Conservation (phyloP, 768 basidiomycete species). For the Kwoniella sp. region DNA sequence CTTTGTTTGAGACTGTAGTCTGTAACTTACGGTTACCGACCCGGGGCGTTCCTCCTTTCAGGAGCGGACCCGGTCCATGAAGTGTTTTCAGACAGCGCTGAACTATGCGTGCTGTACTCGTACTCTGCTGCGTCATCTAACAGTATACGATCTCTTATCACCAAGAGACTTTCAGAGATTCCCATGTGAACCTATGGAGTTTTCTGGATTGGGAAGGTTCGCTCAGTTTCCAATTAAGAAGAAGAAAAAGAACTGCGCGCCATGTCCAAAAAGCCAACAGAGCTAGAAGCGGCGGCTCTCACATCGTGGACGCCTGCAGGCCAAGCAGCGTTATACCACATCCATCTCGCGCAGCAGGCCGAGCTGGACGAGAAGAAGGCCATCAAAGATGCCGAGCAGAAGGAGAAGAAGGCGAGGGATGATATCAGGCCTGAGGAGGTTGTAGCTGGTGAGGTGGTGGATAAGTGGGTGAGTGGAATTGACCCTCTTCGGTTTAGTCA, state of each 20-base stretch:
- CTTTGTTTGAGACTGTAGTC: no score
- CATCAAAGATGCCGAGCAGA: slow-evolving; percentile 24
- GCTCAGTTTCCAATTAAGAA: no score
- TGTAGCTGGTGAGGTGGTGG: slow-evolving; percentile 27
- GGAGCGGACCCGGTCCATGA: no score
- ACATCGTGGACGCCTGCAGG: slow-evolving; percentile 34
- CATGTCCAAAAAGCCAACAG: slow-evolving; percentile 28
- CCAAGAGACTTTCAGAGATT: no score
- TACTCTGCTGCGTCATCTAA: no score
- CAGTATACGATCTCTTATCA: no score
- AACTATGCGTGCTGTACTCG: no score
- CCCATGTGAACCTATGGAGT: no score
- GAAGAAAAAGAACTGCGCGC: background rate
- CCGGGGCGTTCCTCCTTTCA: no score
- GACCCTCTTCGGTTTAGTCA: background rate
- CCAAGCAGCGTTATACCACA: slow-evolving; percentile 40
- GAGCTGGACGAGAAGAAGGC: slow-evolving; percentile 28
- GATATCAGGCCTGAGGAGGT: slow-evolving; percentile 35
- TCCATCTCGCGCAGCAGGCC: slow-evolving; percentile 32
- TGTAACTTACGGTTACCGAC: no score
- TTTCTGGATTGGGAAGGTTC: no score
- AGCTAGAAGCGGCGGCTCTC: slow-evolving; percentile 28
- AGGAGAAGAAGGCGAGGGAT: slow-evolving; percentile 25
- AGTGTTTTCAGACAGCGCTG: no score
- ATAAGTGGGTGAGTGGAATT: slow-evolving; percentile 30